phyloP scores from a whole-genome alignment of 2,329 filamentous ascomycete species.

The Alternaria triticina region DNA sequence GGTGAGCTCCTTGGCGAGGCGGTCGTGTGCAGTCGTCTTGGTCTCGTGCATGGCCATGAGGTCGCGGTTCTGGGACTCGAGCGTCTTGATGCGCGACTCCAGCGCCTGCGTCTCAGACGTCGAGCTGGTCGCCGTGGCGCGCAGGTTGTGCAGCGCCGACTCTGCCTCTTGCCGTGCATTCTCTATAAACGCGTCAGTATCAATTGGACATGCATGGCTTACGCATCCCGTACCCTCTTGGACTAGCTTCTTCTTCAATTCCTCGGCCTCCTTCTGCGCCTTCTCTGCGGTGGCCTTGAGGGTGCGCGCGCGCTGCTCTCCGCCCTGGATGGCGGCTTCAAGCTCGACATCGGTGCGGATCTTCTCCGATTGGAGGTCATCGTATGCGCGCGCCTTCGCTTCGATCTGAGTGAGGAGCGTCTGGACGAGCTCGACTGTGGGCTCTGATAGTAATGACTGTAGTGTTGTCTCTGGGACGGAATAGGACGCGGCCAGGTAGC shows the following conservation, averaged over 20 bases:
- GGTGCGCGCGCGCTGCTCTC: constrained; percentile 80
- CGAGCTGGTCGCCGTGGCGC: constrained; percentile 74
- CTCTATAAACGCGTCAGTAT: constrained; percentile 61
- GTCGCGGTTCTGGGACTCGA: constrained; percentile 92
- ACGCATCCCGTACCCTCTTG: constrained; percentile 71
- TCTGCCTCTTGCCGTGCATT: constrained; percentile 76
- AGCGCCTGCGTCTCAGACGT: constrained; percentile 77
- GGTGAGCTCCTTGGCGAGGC: constrained; percentile 83
- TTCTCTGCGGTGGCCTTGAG: constrained; percentile 84
- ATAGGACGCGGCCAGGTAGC: constrained; percentile 75
- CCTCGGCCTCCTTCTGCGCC: constrained; percentile 81
- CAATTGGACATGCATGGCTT: not conserved
- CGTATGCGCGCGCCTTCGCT: constrained; percentile 80
- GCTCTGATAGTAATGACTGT: constrained; percentile 66
- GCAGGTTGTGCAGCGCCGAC: constrained; percentile 79
- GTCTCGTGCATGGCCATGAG: constrained; percentile 87
- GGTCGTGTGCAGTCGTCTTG: constrained; percentile 85
- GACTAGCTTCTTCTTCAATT: constrained; percentile 79
- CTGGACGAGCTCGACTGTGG: constrained; percentile 79
- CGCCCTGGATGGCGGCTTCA: constrained; percentile 84
- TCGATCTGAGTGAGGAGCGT: constrained; percentile 76
- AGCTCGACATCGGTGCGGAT: constrained; percentile 89
- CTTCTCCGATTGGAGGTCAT: constrained; percentile 84
- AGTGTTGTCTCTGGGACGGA: constrained; percentile 71
- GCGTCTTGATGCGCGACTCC: constrained; percentile 79